Conservation (phyloP, 345 rosid genomes). For the Pugionium cornutum region DNA sequence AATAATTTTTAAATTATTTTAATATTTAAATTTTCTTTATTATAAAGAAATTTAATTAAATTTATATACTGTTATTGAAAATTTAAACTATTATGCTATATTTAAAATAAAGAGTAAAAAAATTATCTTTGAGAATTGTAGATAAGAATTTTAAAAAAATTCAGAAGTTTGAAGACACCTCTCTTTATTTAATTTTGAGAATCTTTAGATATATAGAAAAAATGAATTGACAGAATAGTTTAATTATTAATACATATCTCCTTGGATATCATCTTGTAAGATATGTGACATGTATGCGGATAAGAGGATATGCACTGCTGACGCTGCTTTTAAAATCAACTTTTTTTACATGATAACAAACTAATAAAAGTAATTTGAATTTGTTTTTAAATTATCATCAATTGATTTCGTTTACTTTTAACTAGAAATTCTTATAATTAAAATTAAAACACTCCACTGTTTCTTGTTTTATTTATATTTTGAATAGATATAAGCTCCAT, state of each 20-base stretch:
- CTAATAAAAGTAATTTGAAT: background rate
- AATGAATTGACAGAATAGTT: slow-evolving; percentile 11
- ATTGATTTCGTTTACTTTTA: background rate
- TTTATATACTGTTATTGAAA: too few relatives aligned
- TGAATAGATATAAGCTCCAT: too few relatives aligned
- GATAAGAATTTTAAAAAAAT: slow-evolving; percentile 32
- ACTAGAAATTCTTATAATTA: background rate
- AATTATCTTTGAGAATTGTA: background rate
- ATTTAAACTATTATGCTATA: too few relatives aligned
- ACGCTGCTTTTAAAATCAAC: background rate
- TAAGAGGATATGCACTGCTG: slow-evolving; percentile 8
- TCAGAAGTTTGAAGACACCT: slow-evolving; percentile 17
- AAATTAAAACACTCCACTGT: background rate
- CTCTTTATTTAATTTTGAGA: background rate
- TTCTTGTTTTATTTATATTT: too few relatives aligned
- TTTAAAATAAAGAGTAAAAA: too few relatives aligned
- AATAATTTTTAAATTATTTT: too few relatives aligned
- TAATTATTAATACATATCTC: slow-evolving; percentile 3
- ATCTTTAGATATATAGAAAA: background rate
- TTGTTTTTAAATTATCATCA: background rate
- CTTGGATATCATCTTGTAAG: background rate
- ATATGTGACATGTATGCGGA: slow-evolving; percentile 19
- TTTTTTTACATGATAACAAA: background rate
- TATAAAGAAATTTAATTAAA: too few relatives aligned
- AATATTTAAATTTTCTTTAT: too few relatives aligned